These are phyloP conservation scores for Ascosphaera acerosa DNA, from an alignment of 2,329 filamentous ascomycete species.

Conservation along the genomic window DNA sequence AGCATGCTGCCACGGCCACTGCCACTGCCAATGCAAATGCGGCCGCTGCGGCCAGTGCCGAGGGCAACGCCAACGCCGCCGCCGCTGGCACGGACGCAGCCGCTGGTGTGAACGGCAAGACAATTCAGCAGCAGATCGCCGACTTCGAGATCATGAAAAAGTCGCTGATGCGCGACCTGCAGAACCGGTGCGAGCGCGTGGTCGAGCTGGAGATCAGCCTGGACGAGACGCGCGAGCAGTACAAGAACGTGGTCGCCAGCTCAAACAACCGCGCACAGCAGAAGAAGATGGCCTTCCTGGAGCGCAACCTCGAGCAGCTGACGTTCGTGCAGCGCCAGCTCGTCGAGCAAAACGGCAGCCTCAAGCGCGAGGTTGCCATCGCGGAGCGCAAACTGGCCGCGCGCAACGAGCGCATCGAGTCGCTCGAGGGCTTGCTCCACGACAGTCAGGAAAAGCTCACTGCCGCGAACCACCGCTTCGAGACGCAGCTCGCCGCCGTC, in stretches of 20 bases:
- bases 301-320: slow-evolving; percentile 91
- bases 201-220: slow-evolving; percentile 95
- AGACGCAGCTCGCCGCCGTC: slow-evolving; percentile 85
- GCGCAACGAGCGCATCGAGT: slow-evolving; percentile 88
- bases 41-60: slow-evolving; percentile 27
- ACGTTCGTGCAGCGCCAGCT: slow-evolving; percentile 94
- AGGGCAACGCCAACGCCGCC: slow-evolving; percentile 22
- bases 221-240: slow-evolving; percentile 93
- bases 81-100: slow-evolving; percentile 21
- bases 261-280: slow-evolving; percentile 97
- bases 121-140: slow-evolving; percentile 87
- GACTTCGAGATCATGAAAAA: slow-evolving; percentile 99
- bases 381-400: slow-evolving; percentile 93
- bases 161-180: slow-evolving; percentile 91
- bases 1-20: slow-evolving; percentile 28
- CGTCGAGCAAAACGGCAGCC: slow-evolving; percentile 84
- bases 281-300: slow-evolving; percentile 99
- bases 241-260: slow-evolving; percentile 90
- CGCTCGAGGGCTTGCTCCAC: slow-evolving; percentile 70
- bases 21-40: slow-evolving; percentile 29
- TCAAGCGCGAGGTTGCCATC: slow-evolving; percentile 99
- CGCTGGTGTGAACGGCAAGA: slow-evolving; percentile 72
- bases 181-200: slow-evolving; percentile 93
- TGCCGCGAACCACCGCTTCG: slow-evolving; percentile 90
- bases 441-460: slow-evolving; percentile 98